These are phyloP conservation scores for Cryptosporidium bovis DNA, from an alignment of 169 alveolate genomes.

Conservation along the genomic window DNA sequence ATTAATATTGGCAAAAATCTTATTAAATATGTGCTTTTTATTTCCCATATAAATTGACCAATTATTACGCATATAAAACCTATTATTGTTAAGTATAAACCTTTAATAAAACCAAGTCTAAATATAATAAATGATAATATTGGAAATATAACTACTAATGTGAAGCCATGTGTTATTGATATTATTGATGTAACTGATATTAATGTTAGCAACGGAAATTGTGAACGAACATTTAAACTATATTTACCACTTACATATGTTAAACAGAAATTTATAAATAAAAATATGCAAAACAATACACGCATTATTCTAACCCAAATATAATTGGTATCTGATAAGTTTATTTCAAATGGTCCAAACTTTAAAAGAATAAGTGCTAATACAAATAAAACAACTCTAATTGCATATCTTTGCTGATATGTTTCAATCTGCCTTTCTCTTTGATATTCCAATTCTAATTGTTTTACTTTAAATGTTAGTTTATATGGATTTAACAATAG, in stretches of 20 bases:
- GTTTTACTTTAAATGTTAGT: conserved; percentile 42
- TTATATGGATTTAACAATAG: conserved; percentile 27
- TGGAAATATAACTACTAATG: conserved; percentile 49
- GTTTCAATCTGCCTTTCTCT: conserved; percentile 35
- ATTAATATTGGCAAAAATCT: conserved; percentile 81
- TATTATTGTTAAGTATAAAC: conserved; percentile 44
- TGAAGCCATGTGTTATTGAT: conserved; percentile 36
- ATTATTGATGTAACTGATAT: conserved; percentile 53
- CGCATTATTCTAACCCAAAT: conserved; percentile 34
- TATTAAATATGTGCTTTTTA: conserved; percentile 14
- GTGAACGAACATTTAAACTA: conserved; percentile 1
- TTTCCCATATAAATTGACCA: conserved; percentile 33
- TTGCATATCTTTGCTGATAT: conserved; percentile 33
- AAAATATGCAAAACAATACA: conserved; percentile 9
- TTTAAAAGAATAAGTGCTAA: conserved; percentile 18
- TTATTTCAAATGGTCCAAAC: conserved; percentile 25
- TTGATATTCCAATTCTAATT: conserved; percentile 49
- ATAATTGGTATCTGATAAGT: neutral
- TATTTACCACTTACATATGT: conserved; percentile 15
- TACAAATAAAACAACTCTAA: conserved; percentile 53
- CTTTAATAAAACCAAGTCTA: conserved; percentile 49
- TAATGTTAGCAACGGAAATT: conserved; percentile 6
- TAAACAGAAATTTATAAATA: conserved; percentile 24
- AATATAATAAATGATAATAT: conserved; percentile 47
- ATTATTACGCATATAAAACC: conserved; percentile 29